Evolutionary conservation across 1,284 basidiomycete species (phyloP), one percentile per base, ranked within the genome.

Genomic region (Filobasidium uniguttulatum): DNA sequence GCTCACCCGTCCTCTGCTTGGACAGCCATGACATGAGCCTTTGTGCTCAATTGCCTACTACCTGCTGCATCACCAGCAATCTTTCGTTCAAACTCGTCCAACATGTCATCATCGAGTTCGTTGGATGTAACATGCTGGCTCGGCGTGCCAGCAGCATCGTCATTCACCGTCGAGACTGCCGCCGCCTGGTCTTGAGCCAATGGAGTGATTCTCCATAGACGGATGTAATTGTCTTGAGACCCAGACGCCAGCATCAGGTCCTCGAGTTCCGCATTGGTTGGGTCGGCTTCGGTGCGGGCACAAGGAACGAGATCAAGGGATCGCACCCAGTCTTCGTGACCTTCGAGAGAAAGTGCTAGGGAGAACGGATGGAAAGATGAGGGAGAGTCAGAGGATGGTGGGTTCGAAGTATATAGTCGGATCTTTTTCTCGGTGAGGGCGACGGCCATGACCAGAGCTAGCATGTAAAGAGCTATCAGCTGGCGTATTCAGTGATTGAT

Each of bases 281-380:
- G 49, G 7, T 2, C 5, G 29, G 8, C 7, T n/a, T 30, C 9
- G 6, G 41, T 73, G 68, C 8, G 63, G 62, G 7, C 61, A 54
- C 34, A 1, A 67, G 57, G 33, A 67, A 63, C 75, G 65, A 94
- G 86, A 2, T 81, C 75, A 23, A 96, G 75, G 54, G 78, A 76
- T 55, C 83, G 79, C 45, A 94, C 75, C 90, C 90, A 97, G 63
- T 96, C 90, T 72, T 93, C 85, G 62, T 97, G 90, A 0, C 90
- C 90, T 30, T 84, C 75, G 30, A 97, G 74, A 0, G 75, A 72
- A 5, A 73, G 59, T 1, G 67, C 55, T 44, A 61, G 62, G 15
- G 50, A 43, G 57, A 71, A 72, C 79, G 70, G 61, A 81, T 81
- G 80, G 83, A 9, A 22, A 36, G 22, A 26, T 30, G 28, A 34